Base-by-base conservation (phyloP, 2,329 filamentous ascomycete genomes). In the Xylariaceae sp. region DNA sequence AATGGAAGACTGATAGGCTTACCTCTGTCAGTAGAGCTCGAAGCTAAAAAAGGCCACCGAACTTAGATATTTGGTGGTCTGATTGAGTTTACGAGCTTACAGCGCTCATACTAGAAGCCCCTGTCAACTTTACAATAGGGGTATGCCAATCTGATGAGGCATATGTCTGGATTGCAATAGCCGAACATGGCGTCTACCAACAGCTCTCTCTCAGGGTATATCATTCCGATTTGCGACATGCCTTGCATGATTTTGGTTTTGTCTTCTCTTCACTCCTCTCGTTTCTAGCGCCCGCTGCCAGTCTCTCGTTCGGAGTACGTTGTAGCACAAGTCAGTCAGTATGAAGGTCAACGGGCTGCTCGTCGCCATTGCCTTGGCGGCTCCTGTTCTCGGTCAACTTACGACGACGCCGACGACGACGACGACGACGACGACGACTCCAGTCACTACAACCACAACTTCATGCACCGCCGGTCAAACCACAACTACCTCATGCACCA, bases 281-380 rank as follows among this genome's bases (percentile, higher is more conserved):
- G 27, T 22, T 22, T 30, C 10, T 22, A 3, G 30, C 10, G 35
- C 35, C 10, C 5, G 15, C 35, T 38, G 10, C 35, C 15, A 38
- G 35, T 38, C 35, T 44, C 10, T 40, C 19, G 22, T 35, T 38
- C 33, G 2, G 30, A 43, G 40, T 11, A 17, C 15, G 45, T 11
- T 15, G 12, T 11, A 35, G 12, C 38, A 15, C 18, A 39, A 17
- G 33, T 17, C 12, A 36, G 18, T 44, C 36, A 53, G 48, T 12
- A 54, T 57, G 49, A 56, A 45, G 38, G 9, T 40, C 42, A 33
- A 15, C 32, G 40, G 11, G 18, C 41, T 14, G n/a, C 44, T 30
- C 30, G n/a, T 17, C 17, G 4, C 32, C 15, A 42, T 22, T 11
- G 7, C 41, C 31, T 18, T 15, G 17, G 33, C 41, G 10, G 36